A percentile compares a stretch with the other conserved stretches of the same genome.
These are phyloP conservation scores for Limonium bicolor DNA, from an alignment of 148 eudicot genomes.

Conservation along the genomic window DNA sequence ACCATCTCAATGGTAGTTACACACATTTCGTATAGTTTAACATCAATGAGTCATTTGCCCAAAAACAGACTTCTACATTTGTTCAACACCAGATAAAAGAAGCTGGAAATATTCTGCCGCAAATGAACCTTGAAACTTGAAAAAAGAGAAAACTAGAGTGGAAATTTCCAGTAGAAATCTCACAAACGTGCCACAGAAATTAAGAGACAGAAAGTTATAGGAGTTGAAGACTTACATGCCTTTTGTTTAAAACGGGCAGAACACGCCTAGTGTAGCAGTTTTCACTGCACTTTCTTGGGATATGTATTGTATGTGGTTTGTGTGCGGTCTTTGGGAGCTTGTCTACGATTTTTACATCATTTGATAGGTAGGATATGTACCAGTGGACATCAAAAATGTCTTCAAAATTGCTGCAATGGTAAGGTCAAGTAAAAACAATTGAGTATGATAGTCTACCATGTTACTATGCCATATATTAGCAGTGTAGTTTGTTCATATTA, in stretches of 20 bases:
- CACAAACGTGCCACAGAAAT: too few relatives aligned
- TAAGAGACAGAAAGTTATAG: background rate
- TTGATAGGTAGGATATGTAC: slow-evolving; percentile 59
- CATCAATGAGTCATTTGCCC: too few relatives aligned
- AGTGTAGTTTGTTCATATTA: background rate
- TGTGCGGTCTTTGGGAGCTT: slow-evolving; percentile 60
- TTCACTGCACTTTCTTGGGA: slow-evolving; percentile 89
- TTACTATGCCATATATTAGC: background rate
- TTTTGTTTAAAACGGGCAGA: slow-evolving; percentile 56
- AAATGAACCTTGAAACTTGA: too few relatives aligned
- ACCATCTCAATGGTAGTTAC: too few relatives aligned
- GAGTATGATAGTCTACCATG: background rate
- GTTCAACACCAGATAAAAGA: too few relatives aligned
- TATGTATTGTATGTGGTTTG: slow-evolving; percentile 67
- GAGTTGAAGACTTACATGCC: slow-evolving; percentile 57
- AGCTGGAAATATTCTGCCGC: too few relatives aligned
- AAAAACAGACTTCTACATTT: too few relatives aligned
- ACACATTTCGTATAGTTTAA: too few relatives aligned
- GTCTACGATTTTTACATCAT: slow-evolving; percentile 69
- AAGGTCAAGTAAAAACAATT: slow-evolving; percentile 10
- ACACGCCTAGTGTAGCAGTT: slow-evolving; percentile 68
- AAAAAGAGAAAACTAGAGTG: too few relatives aligned
- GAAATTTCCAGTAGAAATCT: too few relatives aligned
- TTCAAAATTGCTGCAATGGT: slow-evolving; percentile 74
- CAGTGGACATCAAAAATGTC: slow-evolving; percentile 80